Base-by-base conservation (phyloP, 805 yeast genomes). In the Naumovozyma dairenensis region DNA sequence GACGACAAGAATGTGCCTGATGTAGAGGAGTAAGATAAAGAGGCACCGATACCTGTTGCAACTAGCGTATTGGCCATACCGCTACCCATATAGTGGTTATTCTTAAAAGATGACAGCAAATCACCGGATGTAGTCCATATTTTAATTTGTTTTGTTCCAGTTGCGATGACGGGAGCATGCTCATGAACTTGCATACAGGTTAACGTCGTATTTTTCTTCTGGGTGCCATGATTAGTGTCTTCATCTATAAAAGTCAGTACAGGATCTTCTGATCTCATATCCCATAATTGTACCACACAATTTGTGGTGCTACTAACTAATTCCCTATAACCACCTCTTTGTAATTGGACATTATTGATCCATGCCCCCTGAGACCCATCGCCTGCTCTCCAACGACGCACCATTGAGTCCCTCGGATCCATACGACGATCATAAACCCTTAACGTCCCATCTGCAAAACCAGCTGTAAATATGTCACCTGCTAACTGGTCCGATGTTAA, bases 401-500 rank as follows among this genome's bases (percentile, higher is more conserved):
- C 83, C 82, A 89, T 77, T 0, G 93, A 79, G 45, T 82, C 92
- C 35, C 94, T 63, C 0, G 92, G 70, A 45, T 83, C 93, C 38
- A 84, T 57, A 45, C 98, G 69, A 39, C 96, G 71, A 57, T 92
- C 98, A 54, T 87, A 92, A 1, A 86, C 93, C 37, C 97, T 69
- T 29, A 92, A 62, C 8, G 82, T 74, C 72, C 97, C 67, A 55
- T 92, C 97, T 18, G 79, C 85, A 57, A 89, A 92, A 0, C 98
- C 98, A 6, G 93, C 87, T 26, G 84, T 77, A 46, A 92, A 75
- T 1, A 85, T 68, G 47, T 89, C 79, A 13, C 98, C 97, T 0
- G 95, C 84, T 7, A 92, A 89, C 52, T 89, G 96, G 53, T 92
- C 98, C 0, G 96, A 85, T 0, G 97, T 87, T 33, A 92, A 62